Evolutionary conservation across 2,329 filamentous ascomycete species (phyloP).

Genomic region (Cladosporium colombiae): DNA sequence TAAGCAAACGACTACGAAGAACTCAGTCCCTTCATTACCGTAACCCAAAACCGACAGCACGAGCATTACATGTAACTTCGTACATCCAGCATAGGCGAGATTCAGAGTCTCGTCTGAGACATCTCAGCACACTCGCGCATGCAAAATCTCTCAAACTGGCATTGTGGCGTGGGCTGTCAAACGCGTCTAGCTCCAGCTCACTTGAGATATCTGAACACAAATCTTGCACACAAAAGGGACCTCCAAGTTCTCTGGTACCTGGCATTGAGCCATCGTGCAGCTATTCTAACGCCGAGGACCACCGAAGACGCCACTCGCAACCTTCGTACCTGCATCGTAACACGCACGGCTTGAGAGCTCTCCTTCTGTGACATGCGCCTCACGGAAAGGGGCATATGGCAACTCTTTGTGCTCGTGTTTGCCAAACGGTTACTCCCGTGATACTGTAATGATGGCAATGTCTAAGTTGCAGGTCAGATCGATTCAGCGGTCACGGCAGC

Average conservation of each 20-base stretch:
- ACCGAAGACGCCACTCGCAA: constrained; percentile 2
- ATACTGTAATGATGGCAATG: too few relatives aligned
- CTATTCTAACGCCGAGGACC: background rate
- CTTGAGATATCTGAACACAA: background rate
- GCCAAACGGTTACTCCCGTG: background rate
- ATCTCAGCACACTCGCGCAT: background rate
- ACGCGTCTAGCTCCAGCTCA: background rate
- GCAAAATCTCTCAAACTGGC: background rate
- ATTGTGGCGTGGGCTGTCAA: background rate
- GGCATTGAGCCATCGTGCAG: background rate
- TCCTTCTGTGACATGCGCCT: background rate
- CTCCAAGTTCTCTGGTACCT: background rate
- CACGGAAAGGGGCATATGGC: background rate
- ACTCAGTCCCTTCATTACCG: background rate
- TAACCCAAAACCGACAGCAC: background rate
- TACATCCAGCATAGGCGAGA: background rate
- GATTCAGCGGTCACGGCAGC: constrained; percentile 14
- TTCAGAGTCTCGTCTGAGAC: background rate
- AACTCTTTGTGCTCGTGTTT: background rate
- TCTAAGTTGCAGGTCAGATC: background rate
- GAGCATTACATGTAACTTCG: background rate
- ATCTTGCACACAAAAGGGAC: constrained; percentile 2
- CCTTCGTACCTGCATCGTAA: constrained; percentile 15
- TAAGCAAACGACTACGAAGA: background rate
- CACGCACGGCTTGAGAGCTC: background rate